Evolutionary conservation across 441 rosid genomes (phyloP).

Genomic region (Mallotus repandus): DNA sequence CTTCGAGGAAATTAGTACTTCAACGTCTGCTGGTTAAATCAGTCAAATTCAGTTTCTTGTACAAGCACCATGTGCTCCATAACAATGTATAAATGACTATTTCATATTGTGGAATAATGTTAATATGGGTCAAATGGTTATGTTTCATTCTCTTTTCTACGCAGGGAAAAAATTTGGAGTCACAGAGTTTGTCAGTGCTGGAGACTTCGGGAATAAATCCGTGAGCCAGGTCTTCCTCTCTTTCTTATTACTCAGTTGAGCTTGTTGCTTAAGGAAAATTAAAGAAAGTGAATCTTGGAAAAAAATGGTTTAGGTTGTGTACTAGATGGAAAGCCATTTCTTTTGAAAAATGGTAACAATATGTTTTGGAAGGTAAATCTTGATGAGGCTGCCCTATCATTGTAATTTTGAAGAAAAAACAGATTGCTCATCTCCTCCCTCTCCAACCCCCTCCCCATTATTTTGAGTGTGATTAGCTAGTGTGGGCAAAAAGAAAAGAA

Average conservation of each 20-base stretch:
- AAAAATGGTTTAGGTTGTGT: no score
- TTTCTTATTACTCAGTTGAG: background rate
- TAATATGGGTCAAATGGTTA: background rate
- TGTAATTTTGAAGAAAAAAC: background rate
- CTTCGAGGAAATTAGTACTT: background rate
- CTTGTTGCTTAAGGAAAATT: background rate
- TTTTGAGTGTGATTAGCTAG: background rate
- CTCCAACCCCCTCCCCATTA: background rate
- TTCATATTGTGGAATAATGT: background rate
- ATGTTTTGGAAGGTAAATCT: no score
- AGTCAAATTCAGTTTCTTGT: background rate
- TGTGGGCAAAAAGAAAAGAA: background rate
- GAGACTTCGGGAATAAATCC: slow-evolving; percentile 42
- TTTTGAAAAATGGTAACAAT: background rate
- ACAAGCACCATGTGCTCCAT: background rate
- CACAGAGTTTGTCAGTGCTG: slow-evolving; percentile 63
- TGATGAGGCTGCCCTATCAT: background rate
- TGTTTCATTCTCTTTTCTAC: background rate
- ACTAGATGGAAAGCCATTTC: background rate
- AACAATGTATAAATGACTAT: background rate
- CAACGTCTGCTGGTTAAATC: background rate
- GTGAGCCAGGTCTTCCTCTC: slow-evolving; percentile 52
- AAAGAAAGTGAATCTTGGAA: background rate
- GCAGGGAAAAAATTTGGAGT: slow-evolving; percentile 70
- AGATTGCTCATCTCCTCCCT: background rate